Evolutionary conservation across 2,329 filamentous ascomycete genomes (phyloP).

Genomic region (Sphaerulina populicola): DNA sequence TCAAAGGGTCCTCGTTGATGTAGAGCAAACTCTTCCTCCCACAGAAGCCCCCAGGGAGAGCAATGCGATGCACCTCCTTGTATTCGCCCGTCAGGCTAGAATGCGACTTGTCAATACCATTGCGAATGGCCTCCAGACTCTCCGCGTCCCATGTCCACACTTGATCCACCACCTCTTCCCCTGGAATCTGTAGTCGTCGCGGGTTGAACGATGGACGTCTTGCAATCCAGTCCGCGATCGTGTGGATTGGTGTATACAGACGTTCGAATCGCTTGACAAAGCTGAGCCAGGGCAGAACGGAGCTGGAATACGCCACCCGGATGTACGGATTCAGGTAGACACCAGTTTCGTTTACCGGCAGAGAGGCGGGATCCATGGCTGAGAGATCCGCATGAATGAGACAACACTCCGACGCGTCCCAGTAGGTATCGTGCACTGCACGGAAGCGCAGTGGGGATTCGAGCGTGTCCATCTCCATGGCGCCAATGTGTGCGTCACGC

Average conservation of each 20-base stretch:
- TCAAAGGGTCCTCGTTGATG: conserved; percentile 17
- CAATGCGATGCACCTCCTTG: conserved; percentile 12
- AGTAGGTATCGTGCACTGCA: conserved; percentile 37
- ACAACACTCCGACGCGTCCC: conserved; percentile 44
- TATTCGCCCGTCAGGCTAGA: conserved; percentile 11
- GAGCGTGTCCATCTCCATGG: conserved; percentile 28
- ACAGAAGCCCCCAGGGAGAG: conserved; percentile 19
- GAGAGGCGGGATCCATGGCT: conserved; percentile 22
- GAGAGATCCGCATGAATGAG: conserved; percentile 41
- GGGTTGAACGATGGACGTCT: conserved; percentile 54
- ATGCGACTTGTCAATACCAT: conserved; percentile 7
- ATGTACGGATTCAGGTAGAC: conserved; percentile 70
- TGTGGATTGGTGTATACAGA: conserved; percentile 53
- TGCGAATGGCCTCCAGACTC: conserved; percentile 15
- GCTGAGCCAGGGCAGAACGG: conserved; percentile 51
- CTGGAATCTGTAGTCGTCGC: conserved; percentile 52
- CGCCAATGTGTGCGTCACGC: conserved; percentile 2
- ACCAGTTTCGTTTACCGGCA: conserved; percentile 40
- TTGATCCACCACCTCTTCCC: conserved; percentile 46
- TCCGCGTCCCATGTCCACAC: conserved; percentile 43
- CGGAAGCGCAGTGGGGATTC: conserved; percentile 35
- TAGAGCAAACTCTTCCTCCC: conserved; percentile 15
- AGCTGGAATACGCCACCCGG: conserved; percentile 57
- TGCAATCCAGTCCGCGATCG: conserved; percentile 47
- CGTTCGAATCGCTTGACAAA: conserved; percentile 58